phyloP scores from a whole-genome alignment of 352 stramenopile genomes.

The Phytophthora vignae region DNA sequence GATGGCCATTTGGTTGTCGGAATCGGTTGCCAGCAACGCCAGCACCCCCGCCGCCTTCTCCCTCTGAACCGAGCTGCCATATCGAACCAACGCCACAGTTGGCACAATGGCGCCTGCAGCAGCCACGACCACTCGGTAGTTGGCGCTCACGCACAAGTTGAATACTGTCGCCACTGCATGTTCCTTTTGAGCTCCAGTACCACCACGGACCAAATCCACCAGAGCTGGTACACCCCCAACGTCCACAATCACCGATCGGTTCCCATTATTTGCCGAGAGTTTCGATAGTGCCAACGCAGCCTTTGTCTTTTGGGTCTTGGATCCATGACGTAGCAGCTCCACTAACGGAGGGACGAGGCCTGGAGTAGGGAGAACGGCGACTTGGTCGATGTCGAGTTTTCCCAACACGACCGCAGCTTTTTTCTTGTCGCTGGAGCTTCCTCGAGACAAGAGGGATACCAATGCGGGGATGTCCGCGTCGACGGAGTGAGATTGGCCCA shows the following conservation, averaged over 20 bases:
- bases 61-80: constrained; percentile 7
- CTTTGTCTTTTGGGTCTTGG: constrained; percentile 14
- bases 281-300: constrained; percentile 18
- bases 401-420: background rate
- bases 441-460: background rate
- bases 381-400: background rate
- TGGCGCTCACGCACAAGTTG: constrained; percentile 14
- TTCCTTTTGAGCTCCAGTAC: constrained; percentile 14
- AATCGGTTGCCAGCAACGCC: constrained; percentile 15
- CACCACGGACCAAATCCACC: constrained; percentile 8
- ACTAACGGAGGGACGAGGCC: constrained; percentile 10
- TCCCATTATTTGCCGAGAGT: constrained; percentile 7
- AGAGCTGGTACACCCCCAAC: constrained; percentile 14
- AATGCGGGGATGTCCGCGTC: background rate
- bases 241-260: constrained; percentile 3
- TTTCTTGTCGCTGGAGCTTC: background rate
- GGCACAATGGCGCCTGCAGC: constrained; percentile 2
- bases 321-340: constrained; percentile 3
- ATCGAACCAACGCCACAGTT: constrained; percentile 17
- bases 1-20: constrained; percentile 11
- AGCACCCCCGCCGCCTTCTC: constrained; percentile 28
- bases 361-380: background rate
- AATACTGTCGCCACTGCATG: constrained; percentile 10
- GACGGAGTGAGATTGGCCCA: background rate
- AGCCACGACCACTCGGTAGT: constrained; percentile 8